phyloP scores from a whole-genome alignment of 257 asterid species.

The Nemophila menziesii region DNA sequence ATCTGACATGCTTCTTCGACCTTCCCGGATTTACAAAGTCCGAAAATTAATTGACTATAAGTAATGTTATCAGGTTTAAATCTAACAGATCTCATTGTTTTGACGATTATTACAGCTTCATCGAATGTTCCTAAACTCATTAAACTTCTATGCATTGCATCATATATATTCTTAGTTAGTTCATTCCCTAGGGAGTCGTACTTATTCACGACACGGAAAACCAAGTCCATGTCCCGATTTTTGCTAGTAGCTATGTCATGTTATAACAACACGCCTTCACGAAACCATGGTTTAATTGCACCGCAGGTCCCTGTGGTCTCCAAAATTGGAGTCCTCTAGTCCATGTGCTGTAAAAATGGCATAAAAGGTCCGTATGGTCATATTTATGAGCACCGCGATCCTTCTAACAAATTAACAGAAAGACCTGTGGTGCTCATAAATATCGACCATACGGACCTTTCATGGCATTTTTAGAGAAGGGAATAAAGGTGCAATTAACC shows the following conservation, averaged over 20 bases:
- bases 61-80: slow-evolving; percentile 81
- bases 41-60: slow-evolving; percentile 72
- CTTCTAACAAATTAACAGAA: too few relatives aligned
- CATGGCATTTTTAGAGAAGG: too few relatives aligned
- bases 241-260: slow-evolving; percentile 30
- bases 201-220: slow-evolving; percentile 57
- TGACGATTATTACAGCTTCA: slow-evolving; percentile 66
- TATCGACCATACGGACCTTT: too few relatives aligned
- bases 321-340: too few relatives aligned
- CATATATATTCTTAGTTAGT: slow-evolving; percentile 48
- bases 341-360: too few relatives aligned
- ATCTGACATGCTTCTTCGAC: slow-evolving; percentile 63
- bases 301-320: too few relatives aligned
- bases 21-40: slow-evolving; percentile 63
- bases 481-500: too few relatives aligned
- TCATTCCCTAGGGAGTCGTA: slow-evolving; percentile 54
- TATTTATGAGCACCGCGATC: too few relatives aligned
- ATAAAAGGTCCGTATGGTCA: too few relatives aligned
- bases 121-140: slow-evolving; percentile 68
- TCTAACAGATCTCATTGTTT: slow-evolving; percentile 63
- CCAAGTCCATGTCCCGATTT: slow-evolving; percentile 56
- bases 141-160: slow-evolving; percentile 74
- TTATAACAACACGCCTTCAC: slow-evolving; percentile 57
- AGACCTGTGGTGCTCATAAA: too few relatives aligned
- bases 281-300: slow-evolving; percentile 54